phyloP scores from a whole-genome alignment of 73 alveolate genomes.

The Effrenium voratum region DNA sequence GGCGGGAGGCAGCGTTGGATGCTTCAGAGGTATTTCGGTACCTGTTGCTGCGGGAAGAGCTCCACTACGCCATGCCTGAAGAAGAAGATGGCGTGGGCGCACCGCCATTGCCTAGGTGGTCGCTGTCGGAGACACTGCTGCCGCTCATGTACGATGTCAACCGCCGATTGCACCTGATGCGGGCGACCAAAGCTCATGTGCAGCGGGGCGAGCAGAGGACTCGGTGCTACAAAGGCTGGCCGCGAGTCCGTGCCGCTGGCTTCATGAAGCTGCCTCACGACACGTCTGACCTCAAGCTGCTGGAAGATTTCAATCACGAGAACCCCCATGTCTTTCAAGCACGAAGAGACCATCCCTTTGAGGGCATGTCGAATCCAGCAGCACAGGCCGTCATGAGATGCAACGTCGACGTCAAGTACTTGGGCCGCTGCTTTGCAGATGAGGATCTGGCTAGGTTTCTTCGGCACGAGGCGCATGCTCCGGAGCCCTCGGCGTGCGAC shows the following conservation, averaged over 20 bases:
- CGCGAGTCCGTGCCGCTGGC: neutral
- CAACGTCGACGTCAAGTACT: constrained; percentile 21
- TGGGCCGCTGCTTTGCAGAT: neutral
- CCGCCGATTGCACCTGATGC: neutral
- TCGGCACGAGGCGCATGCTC: too few species aligned
- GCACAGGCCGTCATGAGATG: neutral
- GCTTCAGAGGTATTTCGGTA: constrained; percentile 8
- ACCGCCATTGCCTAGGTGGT: neutral
- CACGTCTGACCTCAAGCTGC: too few species aligned
- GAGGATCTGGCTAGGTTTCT: constrained; percentile 7
- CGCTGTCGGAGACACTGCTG: neutral
- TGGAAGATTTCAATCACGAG: neutral
- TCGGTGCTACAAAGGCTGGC: neutral
- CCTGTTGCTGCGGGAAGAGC: constrained; percentile 15
- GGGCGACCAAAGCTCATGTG: neutral
- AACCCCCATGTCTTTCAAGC: neutral
- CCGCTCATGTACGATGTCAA: constrained; percentile 20
- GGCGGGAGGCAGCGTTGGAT: neutral
- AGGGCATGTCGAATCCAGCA: neutral
- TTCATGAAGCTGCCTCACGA: neutral
- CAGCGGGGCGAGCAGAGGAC: neutral
- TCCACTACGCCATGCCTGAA: neutral
- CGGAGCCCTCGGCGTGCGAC: too few species aligned
- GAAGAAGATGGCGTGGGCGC: neutral
- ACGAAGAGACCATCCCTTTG: neutral